Evolutionary conservation across 2,329 filamentous ascomycete species (phyloP), one percentile per base, ranked within the genome.

Genomic region (Fusarium temperatum): DNA sequence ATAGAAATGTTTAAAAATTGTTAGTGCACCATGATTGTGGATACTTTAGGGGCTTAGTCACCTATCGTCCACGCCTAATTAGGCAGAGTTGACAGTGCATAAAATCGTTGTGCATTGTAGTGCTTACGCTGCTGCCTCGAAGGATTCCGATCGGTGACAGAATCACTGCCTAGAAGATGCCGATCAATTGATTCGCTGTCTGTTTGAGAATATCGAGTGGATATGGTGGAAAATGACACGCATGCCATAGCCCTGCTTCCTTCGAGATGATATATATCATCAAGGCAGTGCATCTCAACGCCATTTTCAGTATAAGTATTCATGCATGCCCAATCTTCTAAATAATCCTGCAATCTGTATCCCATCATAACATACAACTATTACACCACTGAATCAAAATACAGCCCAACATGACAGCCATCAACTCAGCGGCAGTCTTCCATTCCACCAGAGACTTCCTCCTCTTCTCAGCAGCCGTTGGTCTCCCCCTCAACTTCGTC

Each of bases 401-500:
- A 42, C 10, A 30, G 1, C 30, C 3, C 42, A 63, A 18, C 0
- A 65, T 65, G 63, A 22, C 47, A 5, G 20, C 24, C 6, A 51
- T 53, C 1, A 65, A 54, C n/a, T n/a, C 57, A n/a, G 7, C 15
- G 4, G 26, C 38, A 41, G 45, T 63, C 14, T 35, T 45, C 26
- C 57, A 65, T 8, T 28, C 39, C 0, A 51, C 32, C 1, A 47
- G 63, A 12, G 28, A 47, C 1, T 38, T 65, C 0, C n/a, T 65
- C 7, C 22, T 65, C 18, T 65, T 39, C 35, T 35, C 63, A 28
- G 63, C 57, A 2, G 17, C 11, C 0, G 26, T 63, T 1, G 57
- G 63, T 3, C 6, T 65, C 4, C 63, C 63, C 3, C 63, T 65
- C 13, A 65, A 65, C 26, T 50, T 65, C 17, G 44, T 65, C 18